Evolutionary conservation across 208 protist species (phyloP).

Genomic region (Herpetomonas samuelpessoai): DNA sequence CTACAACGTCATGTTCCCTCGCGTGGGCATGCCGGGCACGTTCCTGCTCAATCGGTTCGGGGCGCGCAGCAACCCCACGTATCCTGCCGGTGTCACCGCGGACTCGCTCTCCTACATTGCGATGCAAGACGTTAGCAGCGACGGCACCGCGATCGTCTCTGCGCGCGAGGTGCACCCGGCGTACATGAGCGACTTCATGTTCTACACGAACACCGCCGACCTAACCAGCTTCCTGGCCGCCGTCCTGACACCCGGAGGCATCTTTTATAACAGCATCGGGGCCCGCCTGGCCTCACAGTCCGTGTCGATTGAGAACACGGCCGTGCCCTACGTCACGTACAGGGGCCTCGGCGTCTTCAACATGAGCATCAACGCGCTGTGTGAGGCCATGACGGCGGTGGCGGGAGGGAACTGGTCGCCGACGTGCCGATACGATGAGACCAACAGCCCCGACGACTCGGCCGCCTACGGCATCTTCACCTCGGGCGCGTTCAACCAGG

Average conservation of each 20-base stretch:
- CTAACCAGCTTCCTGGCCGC: constrained; percentile 16
- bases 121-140: constrained; percentile 27
- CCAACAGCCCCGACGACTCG: constrained; percentile 1
- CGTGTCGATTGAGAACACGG: neutral
- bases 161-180: constrained; percentile 33
- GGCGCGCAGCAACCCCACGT: constrained; percentile 8
- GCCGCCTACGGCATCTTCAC: constrained; percentile 26
- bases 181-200: constrained; percentile 60
- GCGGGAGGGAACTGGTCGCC: neutral
- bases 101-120: constrained; percentile 12
- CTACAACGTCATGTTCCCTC: constrained; percentile 31
- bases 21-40: constrained; percentile 33
- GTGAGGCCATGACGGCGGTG: constrained; percentile 7
- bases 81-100: constrained; percentile 14
- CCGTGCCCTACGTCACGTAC: constrained; percentile 6
- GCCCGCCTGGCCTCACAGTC: constrained; percentile 9
- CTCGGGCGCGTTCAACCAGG: constrained; percentile 20
- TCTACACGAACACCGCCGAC: constrained; percentile 51
- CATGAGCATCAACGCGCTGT: constrained; percentile 22
- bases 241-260: constrained; percentile 27
- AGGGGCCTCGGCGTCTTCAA: constrained; percentile 27
- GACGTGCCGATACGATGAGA: constrained; percentile 15
- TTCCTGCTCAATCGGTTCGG: constrained; percentile 42
- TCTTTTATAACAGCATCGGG: constrained; percentile 25
- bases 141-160: constrained; percentile 6